phyloP scores from a whole-genome alignment of 768 basidiomycete genomes.

The Boletus vermiculosoides region DNA sequence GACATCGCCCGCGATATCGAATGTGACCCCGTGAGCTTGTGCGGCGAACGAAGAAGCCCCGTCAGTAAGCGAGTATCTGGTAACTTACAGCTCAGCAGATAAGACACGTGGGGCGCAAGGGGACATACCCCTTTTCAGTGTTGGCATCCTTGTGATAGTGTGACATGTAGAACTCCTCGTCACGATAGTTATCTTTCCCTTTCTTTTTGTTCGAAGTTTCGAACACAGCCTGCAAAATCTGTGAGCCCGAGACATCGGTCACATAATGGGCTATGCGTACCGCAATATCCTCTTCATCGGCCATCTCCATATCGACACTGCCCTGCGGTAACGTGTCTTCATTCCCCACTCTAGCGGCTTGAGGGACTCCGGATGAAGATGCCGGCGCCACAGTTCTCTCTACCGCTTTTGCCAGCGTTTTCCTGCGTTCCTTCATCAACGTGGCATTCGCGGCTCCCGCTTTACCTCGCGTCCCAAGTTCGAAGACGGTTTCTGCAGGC shows the following conservation, averaged over 20 bases:
- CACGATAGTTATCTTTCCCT: constrained; percentile 55
- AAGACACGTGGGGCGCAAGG: not conserved
- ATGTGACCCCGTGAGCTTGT: constrained; percentile 75
- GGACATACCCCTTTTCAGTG: constrained; percentile 83
- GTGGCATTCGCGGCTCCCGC: constrained; percentile 54
- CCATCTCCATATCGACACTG: constrained; percentile 57
- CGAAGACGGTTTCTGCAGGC: constrained; percentile 89
- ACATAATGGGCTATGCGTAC: constrained; percentile 39
- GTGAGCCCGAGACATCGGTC: constrained; percentile 3
- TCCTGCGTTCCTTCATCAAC: constrained; percentile 87
- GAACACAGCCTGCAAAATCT: constrained; percentile 58
- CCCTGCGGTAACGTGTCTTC: constrained; percentile 30
- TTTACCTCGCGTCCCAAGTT: constrained; percentile 75
- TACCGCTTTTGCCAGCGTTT: constrained; percentile 66
- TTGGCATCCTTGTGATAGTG: constrained; percentile 85
- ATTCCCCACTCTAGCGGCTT: constrained; percentile 35
- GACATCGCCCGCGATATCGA: constrained; percentile 81
- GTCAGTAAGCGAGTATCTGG: constrained; percentile 84
- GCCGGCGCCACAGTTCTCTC: constrained; percentile 41
- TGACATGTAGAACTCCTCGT: constrained; percentile 88
- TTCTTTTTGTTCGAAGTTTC: constrained; percentile 47
- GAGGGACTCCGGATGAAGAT: constrained; percentile 30
- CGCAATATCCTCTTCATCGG: constrained; percentile 73
- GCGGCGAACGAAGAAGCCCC: constrained; percentile 83
- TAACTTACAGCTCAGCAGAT: not conserved